Percentiles rank a stretch among this genome's conserved stretches.
These are phyloP conservation scores for Cymodocea nodosa DNA, from an alignment of 116 monocot genomes.

Conservation along the genomic window DNA sequence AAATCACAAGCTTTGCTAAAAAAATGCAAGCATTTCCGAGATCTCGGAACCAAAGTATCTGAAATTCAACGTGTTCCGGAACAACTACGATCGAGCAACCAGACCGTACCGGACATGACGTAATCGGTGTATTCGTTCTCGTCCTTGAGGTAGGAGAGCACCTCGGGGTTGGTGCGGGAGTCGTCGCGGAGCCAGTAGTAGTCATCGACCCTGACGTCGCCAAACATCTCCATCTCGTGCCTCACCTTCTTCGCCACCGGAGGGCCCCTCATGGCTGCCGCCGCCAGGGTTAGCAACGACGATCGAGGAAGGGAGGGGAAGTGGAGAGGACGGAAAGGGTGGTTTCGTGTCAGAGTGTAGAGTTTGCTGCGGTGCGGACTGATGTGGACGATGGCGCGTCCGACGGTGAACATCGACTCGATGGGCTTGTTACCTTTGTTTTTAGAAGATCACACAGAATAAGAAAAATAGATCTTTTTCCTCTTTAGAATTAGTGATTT, in stretches of 20 bases:
- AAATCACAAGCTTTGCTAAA: neutral
- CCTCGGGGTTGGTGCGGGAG: conserved; percentile 54
- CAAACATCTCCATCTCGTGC: conserved; percentile 78
- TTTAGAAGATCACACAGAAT: too few relatives aligned
- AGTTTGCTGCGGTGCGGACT: neutral
- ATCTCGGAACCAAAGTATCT: neutral
- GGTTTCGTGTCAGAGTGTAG: neutral
- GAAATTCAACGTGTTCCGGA: neutral
- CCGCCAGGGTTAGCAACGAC: neutral
- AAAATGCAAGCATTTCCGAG: neutral
- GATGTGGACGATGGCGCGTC: too few relatives aligned
- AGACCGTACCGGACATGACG: conserved; percentile 61
- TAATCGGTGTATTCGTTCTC: conserved; percentile 70
- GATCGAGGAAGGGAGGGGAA: neutral
- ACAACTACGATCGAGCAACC: neutral
- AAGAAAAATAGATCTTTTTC: too few relatives aligned
- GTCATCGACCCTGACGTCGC: conserved; percentile 81
- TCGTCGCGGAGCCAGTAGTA: conserved; percentile 99
- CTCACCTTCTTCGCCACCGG: conserved; percentile 86
- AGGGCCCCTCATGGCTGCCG: conserved; percentile 21
- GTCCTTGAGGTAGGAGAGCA: conserved; percentile 50
- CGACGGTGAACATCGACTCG: too few relatives aligned
- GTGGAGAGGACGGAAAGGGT: neutral
- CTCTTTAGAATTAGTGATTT: too few relatives aligned
- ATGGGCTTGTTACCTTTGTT: too few relatives aligned